Evolutionary conservation across 2,329 filamentous ascomycete species (phyloP).

Genomic region (Ophidiomyces ophidiicola): DNA sequence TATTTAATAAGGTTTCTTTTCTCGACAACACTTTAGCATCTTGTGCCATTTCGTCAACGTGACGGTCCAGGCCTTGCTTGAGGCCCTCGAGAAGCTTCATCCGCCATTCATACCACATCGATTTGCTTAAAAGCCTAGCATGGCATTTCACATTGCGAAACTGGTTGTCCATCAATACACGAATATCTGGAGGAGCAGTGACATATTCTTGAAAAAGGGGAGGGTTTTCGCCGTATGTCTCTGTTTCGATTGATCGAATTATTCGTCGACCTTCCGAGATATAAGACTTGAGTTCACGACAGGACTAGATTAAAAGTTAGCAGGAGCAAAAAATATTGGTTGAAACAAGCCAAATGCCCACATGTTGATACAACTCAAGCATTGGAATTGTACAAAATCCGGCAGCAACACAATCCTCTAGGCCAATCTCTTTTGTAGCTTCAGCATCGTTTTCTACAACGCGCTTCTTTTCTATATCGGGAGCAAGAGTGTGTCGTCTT

Average conservation of each 20-base stretch:
- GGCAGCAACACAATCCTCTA: constrained; percentile 73
- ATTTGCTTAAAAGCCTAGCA: constrained; percentile 78
- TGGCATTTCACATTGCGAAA: constrained; percentile 96
- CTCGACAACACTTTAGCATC: constrained; percentile 57
- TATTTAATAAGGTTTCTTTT: constrained; percentile 56
- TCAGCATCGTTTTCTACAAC: constrained; percentile 20
- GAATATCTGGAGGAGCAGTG: constrained; percentile 69
- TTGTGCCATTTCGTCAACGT: constrained; percentile 60
- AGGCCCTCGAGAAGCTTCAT: constrained; percentile 76
- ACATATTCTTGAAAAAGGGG: constrained; percentile 86
- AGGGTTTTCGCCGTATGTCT: constrained; percentile 82
- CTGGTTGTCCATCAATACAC: constrained; percentile 81
- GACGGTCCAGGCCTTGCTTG: constrained; percentile 65
- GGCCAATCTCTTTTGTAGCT: constrained; percentile 24
- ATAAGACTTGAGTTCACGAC: constrained; percentile 90
- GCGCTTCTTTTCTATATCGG: constrained; percentile 32
- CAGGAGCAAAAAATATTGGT: constrained; percentile 6
- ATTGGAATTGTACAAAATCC: constrained; percentile 85
- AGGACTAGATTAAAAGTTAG: constrained; percentile 43
- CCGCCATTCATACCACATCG: constrained; percentile 97
- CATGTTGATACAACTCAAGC: constrained; percentile 87
- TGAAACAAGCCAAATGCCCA: constrained; percentile 30
- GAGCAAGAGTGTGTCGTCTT: constrained; percentile 67
- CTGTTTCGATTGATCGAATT: constrained; percentile 78
- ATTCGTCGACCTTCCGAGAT: constrained; percentile 86